A percentile compares a stretch with the other conserved stretches of the same genome.
These are phyloP conservation scores for Saccharomycopsis vini DNA, from an alignment of 805 yeast genomes.

Conservation along the genomic window DNA sequence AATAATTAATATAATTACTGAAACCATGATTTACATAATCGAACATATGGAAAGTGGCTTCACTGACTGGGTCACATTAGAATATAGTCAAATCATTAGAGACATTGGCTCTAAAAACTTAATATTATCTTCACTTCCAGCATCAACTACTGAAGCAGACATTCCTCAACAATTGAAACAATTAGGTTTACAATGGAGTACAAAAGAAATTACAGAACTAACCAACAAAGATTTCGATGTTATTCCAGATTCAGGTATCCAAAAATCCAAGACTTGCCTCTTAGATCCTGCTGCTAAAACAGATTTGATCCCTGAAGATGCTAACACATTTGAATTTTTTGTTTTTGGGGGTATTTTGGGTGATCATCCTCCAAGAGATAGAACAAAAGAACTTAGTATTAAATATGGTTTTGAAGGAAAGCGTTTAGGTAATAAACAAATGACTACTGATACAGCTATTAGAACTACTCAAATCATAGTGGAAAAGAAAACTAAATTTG, in stretches of 20 bases:
- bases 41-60: conserved; percentile 98
- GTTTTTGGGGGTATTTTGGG: conserved; percentile 96
- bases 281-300: conserved; percentile 80
- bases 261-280: conserved; percentile 54
- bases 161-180: conserved; percentile 54
- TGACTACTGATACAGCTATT: conserved; percentile 97
- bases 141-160: conserved; percentile 45
- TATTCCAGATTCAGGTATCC: conserved; percentile 34
- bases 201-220: conserved; percentile 51
- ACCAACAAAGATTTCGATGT: conserved; percentile 22
- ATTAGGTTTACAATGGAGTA: conserved; percentile 75
- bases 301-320: conserved; percentile 69
- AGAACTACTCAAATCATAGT: conserved; percentile 80
- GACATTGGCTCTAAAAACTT: conserved; percentile 78
- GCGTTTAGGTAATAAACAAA: conserved; percentile 79
- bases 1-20: neutral
- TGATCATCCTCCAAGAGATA: conserved; percentile 83
- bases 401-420: conserved; percentile 83
- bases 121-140: conserved; percentile 67
- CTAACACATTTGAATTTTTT: conserved; percentile 64
- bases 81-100: conserved; percentile 70
- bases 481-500: conserved; percentile 48
- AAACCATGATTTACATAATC: conserved; percentile 73
- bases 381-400: conserved; percentile 78
- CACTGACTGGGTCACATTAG: conserved; percentile 91